Evolutionary conservation across 352 stramenopile species (phyloP).

Genomic region (Pythium diclinum): DNA sequence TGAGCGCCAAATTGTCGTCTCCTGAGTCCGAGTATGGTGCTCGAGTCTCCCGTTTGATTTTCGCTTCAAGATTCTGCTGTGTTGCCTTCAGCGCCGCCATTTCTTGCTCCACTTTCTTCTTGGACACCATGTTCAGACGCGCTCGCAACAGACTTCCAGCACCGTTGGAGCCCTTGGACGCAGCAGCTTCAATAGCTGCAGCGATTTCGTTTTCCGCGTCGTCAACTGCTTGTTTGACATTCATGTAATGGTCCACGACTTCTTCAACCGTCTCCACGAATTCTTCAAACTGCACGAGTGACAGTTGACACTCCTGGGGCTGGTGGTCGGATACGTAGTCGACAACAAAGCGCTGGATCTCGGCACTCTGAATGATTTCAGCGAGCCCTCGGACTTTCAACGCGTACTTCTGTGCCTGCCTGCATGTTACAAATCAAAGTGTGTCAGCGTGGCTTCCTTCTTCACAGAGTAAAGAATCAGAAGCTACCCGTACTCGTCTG

Average conservation of each 20-base stretch:
- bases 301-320: conserved; percentile 27
- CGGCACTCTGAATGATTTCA: conserved; percentile 35
- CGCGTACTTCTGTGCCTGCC: conserved; percentile 39
- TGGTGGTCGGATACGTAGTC: conserved; percentile 41
- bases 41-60: conserved; percentile 23
- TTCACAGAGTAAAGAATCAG: no score
- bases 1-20: conserved; percentile 17
- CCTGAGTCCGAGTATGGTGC: conserved; percentile 22
- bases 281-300: conserved; percentile 41
- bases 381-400: conserved; percentile 42
- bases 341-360: conserved; percentile 61
- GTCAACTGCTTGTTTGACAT: conserved; percentile 42
- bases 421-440: not conserved
- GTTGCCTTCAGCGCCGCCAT: conserved; percentile 40
- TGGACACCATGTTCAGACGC: conserved; percentile 48
- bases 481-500: conserved; percentile 39
- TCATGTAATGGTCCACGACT: conserved; percentile 41
- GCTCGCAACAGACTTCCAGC: conserved; percentile 35
- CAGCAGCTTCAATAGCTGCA: conserved; percentile 29
- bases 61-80: conserved; percentile 31
- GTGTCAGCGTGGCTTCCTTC: no score
- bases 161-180: conserved; percentile 8
- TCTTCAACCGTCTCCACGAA: conserved; percentile 62
- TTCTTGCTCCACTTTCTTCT: conserved; percentile 57
- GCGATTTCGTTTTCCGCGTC: conserved; percentile 65